These are phyloP conservation scores for Botrytis squamosa DNA, from an alignment of 2,329 filamentous ascomycete genomes.

Conservation along the genomic window DNA sequence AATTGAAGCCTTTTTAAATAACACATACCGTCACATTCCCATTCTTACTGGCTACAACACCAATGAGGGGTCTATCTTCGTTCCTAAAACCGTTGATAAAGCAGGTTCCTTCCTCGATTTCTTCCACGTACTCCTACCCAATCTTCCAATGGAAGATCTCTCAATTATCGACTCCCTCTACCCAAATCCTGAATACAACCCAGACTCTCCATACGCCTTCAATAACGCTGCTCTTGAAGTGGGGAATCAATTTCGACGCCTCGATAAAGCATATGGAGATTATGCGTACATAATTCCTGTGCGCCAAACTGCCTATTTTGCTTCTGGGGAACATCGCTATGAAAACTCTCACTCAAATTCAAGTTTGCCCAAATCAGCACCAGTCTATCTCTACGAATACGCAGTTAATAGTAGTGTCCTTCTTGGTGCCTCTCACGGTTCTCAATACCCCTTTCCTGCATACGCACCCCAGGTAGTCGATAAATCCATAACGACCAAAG, in stretches of 20 bases:
- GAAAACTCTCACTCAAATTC: neutral
- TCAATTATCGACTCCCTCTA: constrained; percentile 58
- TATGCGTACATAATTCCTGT: constrained; percentile 66
- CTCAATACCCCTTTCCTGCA: constrained; percentile 47
- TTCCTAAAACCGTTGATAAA: constrained; percentile 47
- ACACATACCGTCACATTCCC: constrained; percentile 55
- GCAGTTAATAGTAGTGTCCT: constrained; percentile 45
- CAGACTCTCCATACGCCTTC: constrained; percentile 33
- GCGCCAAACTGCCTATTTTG: constrained; percentile 55
- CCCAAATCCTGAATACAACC: constrained; percentile 52
- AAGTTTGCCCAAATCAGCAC: constrained; percentile 19
- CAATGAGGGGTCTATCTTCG: constrained; percentile 67
- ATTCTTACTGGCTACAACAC: constrained; percentile 70
- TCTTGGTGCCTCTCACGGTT: constrained; percentile 45
- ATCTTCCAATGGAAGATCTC: constrained; percentile 52
- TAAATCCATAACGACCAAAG: constrained; percentile 21
- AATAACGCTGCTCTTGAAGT: constrained; percentile 31
- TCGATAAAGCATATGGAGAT: constrained; percentile 61
- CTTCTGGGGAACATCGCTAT: constrained; percentile 27
- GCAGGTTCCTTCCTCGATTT: constrained; percentile 57
- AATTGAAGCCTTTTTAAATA: constrained; percentile 56
- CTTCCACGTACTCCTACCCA: constrained; percentile 61
- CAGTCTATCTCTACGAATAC: constrained; percentile 59
- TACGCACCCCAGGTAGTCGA: constrained; percentile 37
- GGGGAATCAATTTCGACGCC: constrained; percentile 56